Conservation (phyloP, 345 rosid species). For the Eucalyptus paniculata region DNA sequence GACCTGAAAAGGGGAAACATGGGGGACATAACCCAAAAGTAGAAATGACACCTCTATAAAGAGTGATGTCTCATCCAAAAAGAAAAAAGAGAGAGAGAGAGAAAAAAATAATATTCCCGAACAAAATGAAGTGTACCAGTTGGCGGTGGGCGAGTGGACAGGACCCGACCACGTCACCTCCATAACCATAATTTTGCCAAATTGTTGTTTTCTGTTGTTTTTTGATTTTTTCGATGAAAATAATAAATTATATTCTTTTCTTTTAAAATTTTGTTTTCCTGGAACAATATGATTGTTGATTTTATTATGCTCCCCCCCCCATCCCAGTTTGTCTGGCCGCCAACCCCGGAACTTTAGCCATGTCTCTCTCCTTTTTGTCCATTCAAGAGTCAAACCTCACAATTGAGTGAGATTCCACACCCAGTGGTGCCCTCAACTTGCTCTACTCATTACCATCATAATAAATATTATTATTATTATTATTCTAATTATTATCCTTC, state of each 20-base stretch:
- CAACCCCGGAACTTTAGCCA: neutral
- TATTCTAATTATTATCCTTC: neutral
- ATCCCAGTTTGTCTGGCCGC: neutral
- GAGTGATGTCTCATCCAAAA: neutral
- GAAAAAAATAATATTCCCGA: neutral
- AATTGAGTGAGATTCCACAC: neutral
- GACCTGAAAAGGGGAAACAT: neutral
- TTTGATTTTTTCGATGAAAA: neutral
- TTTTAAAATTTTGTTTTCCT: neutral
- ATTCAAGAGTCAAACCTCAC: neutral
- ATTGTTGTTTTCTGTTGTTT: neutral
- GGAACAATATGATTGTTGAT: neutral
- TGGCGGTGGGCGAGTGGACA: neutral
- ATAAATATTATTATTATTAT: neutral
- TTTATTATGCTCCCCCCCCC: neutral
- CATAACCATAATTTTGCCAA: neutral
- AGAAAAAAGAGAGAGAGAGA: neutral
- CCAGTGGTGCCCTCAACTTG: neutral
- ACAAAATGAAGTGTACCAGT: neutral
- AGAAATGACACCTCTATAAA: neutral
- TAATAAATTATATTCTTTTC: neutral
- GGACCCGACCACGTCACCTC: slow-evolving; percentile 1
- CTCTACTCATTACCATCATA: neutral
- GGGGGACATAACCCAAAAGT: neutral
- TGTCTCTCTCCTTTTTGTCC: neutral